phyloP scores from a whole-genome alignment of 495 filamentous ascomycete genomes.

The Lasiosphaeriaceae sp. region DNA sequence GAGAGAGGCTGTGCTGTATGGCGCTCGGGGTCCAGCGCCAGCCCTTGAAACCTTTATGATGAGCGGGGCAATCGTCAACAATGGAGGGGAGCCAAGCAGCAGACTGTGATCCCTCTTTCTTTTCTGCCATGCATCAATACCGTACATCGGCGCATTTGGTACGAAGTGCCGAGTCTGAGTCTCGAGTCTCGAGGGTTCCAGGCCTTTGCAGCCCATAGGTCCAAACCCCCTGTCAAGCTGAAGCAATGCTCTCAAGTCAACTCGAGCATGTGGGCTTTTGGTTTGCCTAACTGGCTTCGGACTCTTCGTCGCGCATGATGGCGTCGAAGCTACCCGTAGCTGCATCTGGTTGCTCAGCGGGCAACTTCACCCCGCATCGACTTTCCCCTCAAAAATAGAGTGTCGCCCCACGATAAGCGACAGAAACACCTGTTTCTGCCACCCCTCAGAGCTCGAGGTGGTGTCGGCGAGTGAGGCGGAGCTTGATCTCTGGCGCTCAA shows the following conservation, averaged over 20 bases:
- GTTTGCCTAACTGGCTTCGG: not conserved
- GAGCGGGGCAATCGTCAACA: conserved; percentile 39
- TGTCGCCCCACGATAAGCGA: not conserved
- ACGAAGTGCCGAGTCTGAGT: not conserved
- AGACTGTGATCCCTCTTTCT: not conserved
- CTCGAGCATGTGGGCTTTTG: not conserved
- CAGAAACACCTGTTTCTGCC: not conserved
- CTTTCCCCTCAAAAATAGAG: not conserved
- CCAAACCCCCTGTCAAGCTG: conserved; percentile 1
- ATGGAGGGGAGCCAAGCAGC: not conserved
- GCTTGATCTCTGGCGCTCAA: not conserved
- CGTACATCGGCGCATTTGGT: not conserved
- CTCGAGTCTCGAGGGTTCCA: not conserved
- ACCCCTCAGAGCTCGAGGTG: no score
- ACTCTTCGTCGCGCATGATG: not conserved
- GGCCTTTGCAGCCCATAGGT: not conserved
- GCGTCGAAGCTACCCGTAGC: not conserved
- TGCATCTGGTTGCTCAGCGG: not conserved
- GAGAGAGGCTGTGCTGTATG: conserved; percentile 33
- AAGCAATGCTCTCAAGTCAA: not conserved
- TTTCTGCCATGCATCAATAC: not conserved
- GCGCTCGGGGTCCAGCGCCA: conserved; percentile 5
- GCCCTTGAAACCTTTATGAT: conserved; percentile 31
- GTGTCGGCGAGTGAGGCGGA: not conserved
- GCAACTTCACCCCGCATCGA: not conserved